Conservation (phyloP, 306 rosid genomes). For the Cucumis sativus region Cucumber_9930_V3 NC_026657.2:33215001-33215500, state of each 20-base stretch:
- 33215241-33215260: neutral
- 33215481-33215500: neutral
- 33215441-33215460: constrained; percentile 14
- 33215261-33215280: neutral
- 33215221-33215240: constrained; percentile 31
- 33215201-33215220: constrained; percentile 64
- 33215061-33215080: constrained; percentile 62
- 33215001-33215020: constrained; percentile 65
- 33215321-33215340: constrained; percentile 57
- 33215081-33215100: constrained; percentile 52
- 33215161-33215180: constrained; percentile 84
- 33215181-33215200: constrained; percentile 76
- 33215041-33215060: constrained; percentile 67
- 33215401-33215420: constrained; percentile 75
- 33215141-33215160: constrained; percentile 55
- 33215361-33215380: constrained; percentile 67
- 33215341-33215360: constrained; percentile 46
- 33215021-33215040: constrained; percentile 54
- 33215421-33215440: constrained; percentile 68
- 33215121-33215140: constrained; percentile 53
- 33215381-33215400: constrained; percentile 75
- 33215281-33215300: neutral
- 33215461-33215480: neutral
- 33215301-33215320: constrained; percentile 41
- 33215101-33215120: constrained; percentile 51